A percentile compares a stretch with the other conserved stretches of the same genome.
These are phyloP conservation scores for Talaromyces verruculosus DNA, from an alignment of 2,329 filamentous ascomycete genomes.

Conservation along the genomic window DNA sequence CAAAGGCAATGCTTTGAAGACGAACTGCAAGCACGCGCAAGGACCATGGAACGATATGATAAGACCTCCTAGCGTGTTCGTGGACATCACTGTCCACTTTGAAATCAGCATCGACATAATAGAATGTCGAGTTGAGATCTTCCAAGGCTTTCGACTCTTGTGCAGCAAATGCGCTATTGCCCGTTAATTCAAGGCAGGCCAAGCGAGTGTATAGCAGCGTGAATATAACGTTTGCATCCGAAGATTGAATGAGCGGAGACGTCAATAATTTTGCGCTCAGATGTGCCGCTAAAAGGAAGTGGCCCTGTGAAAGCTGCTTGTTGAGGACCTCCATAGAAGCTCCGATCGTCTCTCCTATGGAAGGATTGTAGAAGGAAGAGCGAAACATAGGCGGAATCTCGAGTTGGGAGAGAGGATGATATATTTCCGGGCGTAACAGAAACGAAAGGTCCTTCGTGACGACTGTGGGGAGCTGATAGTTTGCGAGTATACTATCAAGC, in stretches of 20 bases:
- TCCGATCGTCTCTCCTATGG: constrained; percentile 56
- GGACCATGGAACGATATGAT: constrained; percentile 80
- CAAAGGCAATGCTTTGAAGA: constrained; percentile 81
- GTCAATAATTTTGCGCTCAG: constrained; percentile 46
- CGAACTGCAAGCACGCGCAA: constrained; percentile 79
- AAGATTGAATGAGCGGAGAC: constrained; percentile 41
- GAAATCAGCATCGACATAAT: constrained; percentile 40
- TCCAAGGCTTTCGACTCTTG: constrained; percentile 64
- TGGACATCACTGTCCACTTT: constrained; percentile 51
- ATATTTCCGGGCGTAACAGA: constrained; percentile 76
- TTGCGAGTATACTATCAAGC: constrained; percentile 28
- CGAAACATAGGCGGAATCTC: constrained; percentile 66
- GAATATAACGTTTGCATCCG: constrained; percentile 68
- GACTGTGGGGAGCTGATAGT: constrained; percentile 40
- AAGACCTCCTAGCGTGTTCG: constrained; percentile 63
- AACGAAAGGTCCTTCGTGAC: constrained; percentile 74
- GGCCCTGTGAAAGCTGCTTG: constrained; percentile 66
- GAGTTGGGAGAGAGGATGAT: constrained; percentile 72
- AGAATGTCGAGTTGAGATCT: constrained; percentile 60
- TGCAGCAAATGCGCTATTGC: constrained; percentile 66
- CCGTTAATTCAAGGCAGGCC: constrained; percentile 76
- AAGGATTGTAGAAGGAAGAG: constrained; percentile 63
- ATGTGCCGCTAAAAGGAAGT: constrained; percentile 75
- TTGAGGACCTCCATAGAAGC: constrained; percentile 51
- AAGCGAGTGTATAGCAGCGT: constrained; percentile 76